A percentile compares a stretch with the other conserved stretches of the same genome.
Conservation (phyloP, 2,329 filamentous ascomycete genomes). For the Phaeosphaeria sp. region DNA sequence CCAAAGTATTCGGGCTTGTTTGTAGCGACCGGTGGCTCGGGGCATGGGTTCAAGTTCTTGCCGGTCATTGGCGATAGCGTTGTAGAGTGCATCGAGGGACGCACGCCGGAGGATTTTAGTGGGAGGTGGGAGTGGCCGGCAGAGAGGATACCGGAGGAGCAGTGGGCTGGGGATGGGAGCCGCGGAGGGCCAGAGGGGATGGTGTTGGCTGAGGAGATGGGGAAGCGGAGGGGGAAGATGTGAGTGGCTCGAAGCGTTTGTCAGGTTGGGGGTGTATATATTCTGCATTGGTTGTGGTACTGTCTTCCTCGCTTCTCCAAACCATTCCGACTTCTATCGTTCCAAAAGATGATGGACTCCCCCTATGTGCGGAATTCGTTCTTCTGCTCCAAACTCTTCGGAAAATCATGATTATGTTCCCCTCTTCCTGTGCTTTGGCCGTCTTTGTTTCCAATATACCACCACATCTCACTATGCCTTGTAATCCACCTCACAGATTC, state of each 20-base stretch:
- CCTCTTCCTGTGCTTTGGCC: too few species aligned
- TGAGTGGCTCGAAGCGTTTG: conserved; percentile 13
- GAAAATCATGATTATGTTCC: too few species aligned
- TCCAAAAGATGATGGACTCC: too few species aligned
- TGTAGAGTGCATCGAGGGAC: conserved; percentile 57
- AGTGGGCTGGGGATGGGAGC: conserved; percentile 48
- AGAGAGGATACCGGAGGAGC: conserved; percentile 47
- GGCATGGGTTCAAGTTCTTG: conserved; percentile 69
- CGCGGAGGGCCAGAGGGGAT: conserved; percentile 47
- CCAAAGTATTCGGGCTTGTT: conserved; percentile 60
- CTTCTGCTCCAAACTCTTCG: not conserved
- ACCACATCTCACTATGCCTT: too few species aligned
- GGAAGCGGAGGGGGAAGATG: conserved; percentile 40
- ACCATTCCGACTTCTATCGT: too few species aligned
- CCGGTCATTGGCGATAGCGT: conserved; percentile 65
- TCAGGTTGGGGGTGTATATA: not conserved
- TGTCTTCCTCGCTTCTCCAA: not conserved
- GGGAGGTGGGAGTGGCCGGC: conserved; percentile 67
- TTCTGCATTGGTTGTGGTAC: not conserved
- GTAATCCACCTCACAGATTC: too few species aligned
- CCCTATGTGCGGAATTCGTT: not conserved
- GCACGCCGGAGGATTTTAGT: conserved; percentile 57
- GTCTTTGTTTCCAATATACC: too few species aligned
- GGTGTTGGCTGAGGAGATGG: conserved; percentile 51
- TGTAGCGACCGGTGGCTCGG: conserved; percentile 67